These are phyloP conservation scores for Blumeriella jaapii DNA, from an alignment of 2,329 filamentous ascomycete species.

Conservation along the genomic window DNA sequence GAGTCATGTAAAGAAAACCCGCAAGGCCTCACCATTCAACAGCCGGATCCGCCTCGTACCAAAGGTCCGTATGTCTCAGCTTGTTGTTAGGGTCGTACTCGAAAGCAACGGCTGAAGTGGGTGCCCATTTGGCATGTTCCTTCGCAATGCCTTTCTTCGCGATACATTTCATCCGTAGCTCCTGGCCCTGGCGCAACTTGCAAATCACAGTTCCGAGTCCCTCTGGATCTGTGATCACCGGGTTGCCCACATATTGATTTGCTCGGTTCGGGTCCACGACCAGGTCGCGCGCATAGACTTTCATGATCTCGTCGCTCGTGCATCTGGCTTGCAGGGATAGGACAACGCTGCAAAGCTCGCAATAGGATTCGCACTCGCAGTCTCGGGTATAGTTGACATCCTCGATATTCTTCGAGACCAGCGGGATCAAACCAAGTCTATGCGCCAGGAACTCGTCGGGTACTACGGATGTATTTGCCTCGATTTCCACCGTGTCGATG, in stretches of 20 bases:
- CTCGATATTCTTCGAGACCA: conserved; percentile 74
- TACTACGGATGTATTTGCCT: conserved; percentile 88
- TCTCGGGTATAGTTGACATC: conserved; percentile 80
- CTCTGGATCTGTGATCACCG: conserved; percentile 74
- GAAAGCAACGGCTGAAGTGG: conserved; percentile 83
- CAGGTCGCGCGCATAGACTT: conserved; percentile 85
- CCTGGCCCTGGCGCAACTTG: conserved; percentile 82
- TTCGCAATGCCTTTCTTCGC: conserved; percentile 98
- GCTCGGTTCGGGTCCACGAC: conserved; percentile 58
- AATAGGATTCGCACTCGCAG: conserved; percentile 94
- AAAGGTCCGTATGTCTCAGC: conserved; percentile 80
- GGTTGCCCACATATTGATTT: conserved; percentile 66
- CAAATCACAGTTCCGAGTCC: conserved; percentile 75
- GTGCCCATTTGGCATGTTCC: conserved; percentile 97
- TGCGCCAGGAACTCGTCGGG: conserved; percentile 95
- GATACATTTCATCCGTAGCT: conserved; percentile 80
- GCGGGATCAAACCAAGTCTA: conserved; percentile 78
- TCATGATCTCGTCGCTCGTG: conserved; percentile 78
- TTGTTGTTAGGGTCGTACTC: conserved; percentile 99
- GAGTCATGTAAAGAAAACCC: too few relatives aligned
- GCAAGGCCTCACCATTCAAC: conserved; percentile 86
- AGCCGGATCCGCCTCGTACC: conserved; percentile 78
- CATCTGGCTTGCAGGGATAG: conserved; percentile 79
- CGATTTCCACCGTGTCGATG: conserved; percentile 88
- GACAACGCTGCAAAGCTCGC: conserved; percentile 80